Percentiles rank a stretch among this genome's conserved stretches.
These are phyloP conservation scores for Colletotrichum simmondsii DNA, from an alignment of 2,329 filamentous ascomycete species.

Conservation along the genomic window DNA sequence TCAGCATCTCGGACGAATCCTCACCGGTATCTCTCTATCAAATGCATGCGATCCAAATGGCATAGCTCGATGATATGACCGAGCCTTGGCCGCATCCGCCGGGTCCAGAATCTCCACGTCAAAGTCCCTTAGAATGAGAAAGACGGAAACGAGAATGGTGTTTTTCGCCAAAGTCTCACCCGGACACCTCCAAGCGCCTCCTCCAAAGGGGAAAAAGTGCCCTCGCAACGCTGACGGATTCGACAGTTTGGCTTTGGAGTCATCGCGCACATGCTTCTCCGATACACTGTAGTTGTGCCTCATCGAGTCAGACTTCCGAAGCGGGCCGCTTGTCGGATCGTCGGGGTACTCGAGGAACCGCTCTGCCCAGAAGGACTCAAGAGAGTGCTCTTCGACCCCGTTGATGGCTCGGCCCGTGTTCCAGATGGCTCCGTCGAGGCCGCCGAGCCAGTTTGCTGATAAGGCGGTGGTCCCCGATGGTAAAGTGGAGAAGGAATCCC, in stretches of 20 bases:
- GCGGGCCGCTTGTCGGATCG: conserved; percentile 33
- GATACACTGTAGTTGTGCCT: background rate
- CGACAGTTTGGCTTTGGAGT: background rate
- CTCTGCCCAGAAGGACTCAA: conserved; percentile 35
- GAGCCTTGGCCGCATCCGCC: background rate
- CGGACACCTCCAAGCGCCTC: conserved; percentile 28
- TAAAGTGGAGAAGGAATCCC: background rate
- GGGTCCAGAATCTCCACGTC: background rate
- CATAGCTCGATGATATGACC: background rate
- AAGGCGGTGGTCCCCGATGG: background rate
- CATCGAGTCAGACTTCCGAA: background rate
- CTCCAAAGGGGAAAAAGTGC: conserved; percentile 26
- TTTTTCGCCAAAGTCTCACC: conserved; percentile 25
- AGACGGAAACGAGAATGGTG: conserved; percentile 9
- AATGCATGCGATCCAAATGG: conserved; percentile 28
- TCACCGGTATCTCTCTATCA: background rate
- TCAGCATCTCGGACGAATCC: background rate
- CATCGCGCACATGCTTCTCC: background rate
- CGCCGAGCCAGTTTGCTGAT: conserved; percentile 25
- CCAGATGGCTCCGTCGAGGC: conserved; percentile 15
- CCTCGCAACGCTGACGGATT: conserved; percentile 5
- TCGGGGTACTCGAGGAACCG: conserved; percentile 34
- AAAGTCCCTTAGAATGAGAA: background rate
- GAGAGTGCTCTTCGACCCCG: conserved; percentile 3
- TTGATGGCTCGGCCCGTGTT: background rate